These are phyloP conservation scores for Sphaerosporella brunnea DNA, from an alignment of 495 filamentous ascomycete genomes.

Conservation along the genomic window DNA sequence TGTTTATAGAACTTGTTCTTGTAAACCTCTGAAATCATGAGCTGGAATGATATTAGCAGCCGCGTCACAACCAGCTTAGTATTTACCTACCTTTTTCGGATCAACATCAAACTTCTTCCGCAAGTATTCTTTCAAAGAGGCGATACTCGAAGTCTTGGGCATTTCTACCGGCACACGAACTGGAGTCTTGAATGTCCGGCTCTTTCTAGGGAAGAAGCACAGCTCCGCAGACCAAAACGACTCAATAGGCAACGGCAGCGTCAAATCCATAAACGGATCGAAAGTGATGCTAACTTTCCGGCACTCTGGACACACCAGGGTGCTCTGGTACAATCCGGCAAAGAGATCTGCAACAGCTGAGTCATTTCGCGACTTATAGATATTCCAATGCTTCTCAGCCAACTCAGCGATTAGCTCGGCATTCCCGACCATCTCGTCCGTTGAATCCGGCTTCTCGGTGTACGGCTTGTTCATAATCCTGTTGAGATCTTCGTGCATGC, in stretches of 20 bases:
- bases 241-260: slow-evolving; percentile 73
- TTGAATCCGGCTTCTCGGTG: slow-evolving; percentile 93
- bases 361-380: slow-evolving; percentile 82
- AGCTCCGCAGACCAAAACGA: slow-evolving; percentile 56
- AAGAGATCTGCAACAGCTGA: slow-evolving; percentile 90
- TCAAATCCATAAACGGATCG: slow-evolving; percentile 90
- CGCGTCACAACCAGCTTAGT: slow-evolving; percentile 12
- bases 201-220: slow-evolving; percentile 55
- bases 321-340: slow-evolving; percentile 95
- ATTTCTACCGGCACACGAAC: slow-evolving; percentile 67
- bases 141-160: slow-evolving; percentile 61
- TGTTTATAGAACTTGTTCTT: slow-evolving; percentile 64
- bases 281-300: slow-evolving; percentile 96
- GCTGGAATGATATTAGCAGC: too few species aligned
- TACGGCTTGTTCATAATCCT: slow-evolving; percentile 90
- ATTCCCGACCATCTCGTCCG: slow-evolving; percentile 85
- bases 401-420: slow-evolving; percentile 58
- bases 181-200: slow-evolving; percentile 31
- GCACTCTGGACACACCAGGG: slow-evolving; percentile 75
- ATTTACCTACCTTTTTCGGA: slow-evolving; percentile 29
- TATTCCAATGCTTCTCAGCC: slow-evolving; percentile 72
- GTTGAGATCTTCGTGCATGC: slow-evolving; percentile 85
- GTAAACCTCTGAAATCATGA: slow-evolving; percentile 65
- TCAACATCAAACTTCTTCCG: slow-evolving; percentile 47
- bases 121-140: slow-evolving; percentile 55